Evolutionary conservation across 306 rosid genomes (phyloP).

Genomic region (Trichosanthes truncata): DNA sequence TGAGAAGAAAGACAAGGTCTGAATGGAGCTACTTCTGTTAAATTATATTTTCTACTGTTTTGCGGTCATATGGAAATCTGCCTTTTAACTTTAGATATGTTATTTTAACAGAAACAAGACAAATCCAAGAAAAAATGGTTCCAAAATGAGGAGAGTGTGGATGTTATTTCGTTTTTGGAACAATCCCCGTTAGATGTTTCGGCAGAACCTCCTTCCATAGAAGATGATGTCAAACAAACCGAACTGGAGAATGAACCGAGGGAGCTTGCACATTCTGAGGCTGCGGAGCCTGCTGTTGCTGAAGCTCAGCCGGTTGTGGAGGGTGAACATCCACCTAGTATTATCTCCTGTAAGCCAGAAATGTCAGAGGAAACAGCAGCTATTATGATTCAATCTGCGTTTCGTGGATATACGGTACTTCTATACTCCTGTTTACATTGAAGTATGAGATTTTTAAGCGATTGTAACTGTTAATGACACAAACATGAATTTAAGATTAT

Average conservation of each 20-base stretch:
- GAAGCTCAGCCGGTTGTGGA: constrained; percentile 39
- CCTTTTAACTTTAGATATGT: background rate
- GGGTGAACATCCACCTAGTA: constrained; percentile 19
- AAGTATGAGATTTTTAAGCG: background rate
- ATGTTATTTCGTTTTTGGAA: constrained; percentile 24
- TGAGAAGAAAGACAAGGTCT: constrained; percentile 56
- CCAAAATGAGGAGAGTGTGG: constrained; percentile 52
- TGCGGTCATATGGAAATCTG: background rate
- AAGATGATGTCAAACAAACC: constrained; percentile 17
- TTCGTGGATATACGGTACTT: constrained; percentile 84
- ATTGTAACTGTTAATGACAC: background rate
- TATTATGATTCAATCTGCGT: constrained; percentile 81
- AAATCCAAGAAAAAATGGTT: constrained; percentile 86
- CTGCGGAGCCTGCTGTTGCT: constrained; percentile 17
- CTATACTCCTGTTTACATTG: background rate
- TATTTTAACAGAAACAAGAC: constrained; percentile 16
- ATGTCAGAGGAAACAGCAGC: constrained; percentile 74
- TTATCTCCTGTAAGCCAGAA: constrained; percentile 34
- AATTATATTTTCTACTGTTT: background rate
- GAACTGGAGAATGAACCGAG: constrained; percentile 39
- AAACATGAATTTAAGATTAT: background rate
- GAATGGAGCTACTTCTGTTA: constrained; percentile 6
- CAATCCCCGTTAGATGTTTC: constrained; percentile 29
- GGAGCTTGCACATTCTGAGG: constrained; percentile 37
- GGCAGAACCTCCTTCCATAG: constrained; percentile 4